Evolutionary conservation across 257 asterid genomes (phyloP).

Genomic region (Phtheirospermum japonicum): DNA sequence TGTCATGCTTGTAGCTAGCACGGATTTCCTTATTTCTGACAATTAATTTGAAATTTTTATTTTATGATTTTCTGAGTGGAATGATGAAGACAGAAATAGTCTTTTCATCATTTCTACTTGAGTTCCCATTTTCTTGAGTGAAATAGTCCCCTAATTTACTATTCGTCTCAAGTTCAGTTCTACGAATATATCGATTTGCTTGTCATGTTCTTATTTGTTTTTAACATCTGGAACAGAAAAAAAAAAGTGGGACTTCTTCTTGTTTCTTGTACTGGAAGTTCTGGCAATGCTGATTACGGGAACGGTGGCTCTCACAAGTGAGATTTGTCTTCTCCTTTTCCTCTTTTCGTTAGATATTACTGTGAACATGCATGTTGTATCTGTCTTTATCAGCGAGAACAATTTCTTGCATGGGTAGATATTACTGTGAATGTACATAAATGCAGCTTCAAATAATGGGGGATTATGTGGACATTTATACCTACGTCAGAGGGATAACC

Average conservation of each 20-base stretch:
- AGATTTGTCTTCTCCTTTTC: conserved; percentile 31
- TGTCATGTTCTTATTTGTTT: conserved; percentile 23
- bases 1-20: not conserved
- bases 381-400: conserved; percentile 11
- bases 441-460: too few species aligned
- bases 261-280: conserved; percentile 80
- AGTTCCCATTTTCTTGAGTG: conserved; percentile 11
- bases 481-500: too few species aligned
- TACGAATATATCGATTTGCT: conserved; percentile 12
- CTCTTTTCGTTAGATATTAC: conserved; percentile 6
- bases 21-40: not conserved
- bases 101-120: conserved; percentile 6
- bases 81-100: not conserved
- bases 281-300: conserved; percentile 87
- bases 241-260: conserved; percentile 97
- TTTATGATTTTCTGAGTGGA: not conserved
- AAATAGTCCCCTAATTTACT: conserved; percentile 3
- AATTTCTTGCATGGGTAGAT: conserved; percentile 64
- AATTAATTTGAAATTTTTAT: not conserved
- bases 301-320: conserved; percentile 75
- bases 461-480: too few species aligned
- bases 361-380: conserved; percentile 12
- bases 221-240: conserved; percentile 60
- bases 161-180: conserved; percentile 10
- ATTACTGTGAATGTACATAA: too few species aligned